phyloP scores from a whole-genome alignment of 2,329 filamentous ascomycete species.

The Metarhizium guizhouense region DNA sequence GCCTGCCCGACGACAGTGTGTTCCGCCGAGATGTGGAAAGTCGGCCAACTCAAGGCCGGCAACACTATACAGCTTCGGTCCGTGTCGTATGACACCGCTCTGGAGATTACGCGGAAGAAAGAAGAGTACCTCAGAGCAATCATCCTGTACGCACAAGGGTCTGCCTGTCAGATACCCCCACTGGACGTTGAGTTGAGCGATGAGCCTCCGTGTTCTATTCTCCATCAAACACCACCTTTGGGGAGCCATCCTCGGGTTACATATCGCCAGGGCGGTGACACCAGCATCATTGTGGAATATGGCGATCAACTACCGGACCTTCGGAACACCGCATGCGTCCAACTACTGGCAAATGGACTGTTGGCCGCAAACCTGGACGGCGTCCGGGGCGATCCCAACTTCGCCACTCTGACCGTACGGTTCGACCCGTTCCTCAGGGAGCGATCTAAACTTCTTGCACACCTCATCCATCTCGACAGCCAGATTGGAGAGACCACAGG shows the following conservation, averaged over 20 bases:
- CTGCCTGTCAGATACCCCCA: background rate
- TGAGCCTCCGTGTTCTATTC: slow-evolving; percentile 8
- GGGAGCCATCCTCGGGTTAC: slow-evolving; percentile 25
- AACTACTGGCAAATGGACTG: slow-evolving; percentile 7
- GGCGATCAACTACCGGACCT: slow-evolving; percentile 46
- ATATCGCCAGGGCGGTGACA: slow-evolving; percentile 35
- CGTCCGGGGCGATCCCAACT: slow-evolving; percentile 10
- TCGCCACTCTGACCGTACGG: slow-evolving; percentile 12
- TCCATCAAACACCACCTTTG: slow-evolving; percentile 17
- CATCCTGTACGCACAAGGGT: background rate
- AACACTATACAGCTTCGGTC: slow-evolving; percentile 10
- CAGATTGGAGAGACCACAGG: slow-evolving; percentile 9
- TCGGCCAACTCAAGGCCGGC: slow-evolving; percentile 25
- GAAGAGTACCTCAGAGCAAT: slow-evolving; percentile 1
- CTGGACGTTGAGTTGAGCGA: background rate
- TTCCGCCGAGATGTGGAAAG: slow-evolving; percentile 25
- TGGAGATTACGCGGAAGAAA: background rate
- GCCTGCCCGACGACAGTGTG: slow-evolving; percentile 19
- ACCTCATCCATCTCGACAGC: slow-evolving; percentile 9
- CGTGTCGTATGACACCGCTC: background rate
- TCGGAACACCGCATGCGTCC: slow-evolving; percentile 31
- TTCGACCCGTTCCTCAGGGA: slow-evolving; percentile 8
- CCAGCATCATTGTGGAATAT: slow-evolving; percentile 49
- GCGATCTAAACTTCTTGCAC: slow-evolving; percentile 8
- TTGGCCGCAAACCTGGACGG: background rate